phyloP scores from a whole-genome alignment of 2,329 filamentous ascomycete genomes.

The Stagonosporopsis vannaccii region DNA sequence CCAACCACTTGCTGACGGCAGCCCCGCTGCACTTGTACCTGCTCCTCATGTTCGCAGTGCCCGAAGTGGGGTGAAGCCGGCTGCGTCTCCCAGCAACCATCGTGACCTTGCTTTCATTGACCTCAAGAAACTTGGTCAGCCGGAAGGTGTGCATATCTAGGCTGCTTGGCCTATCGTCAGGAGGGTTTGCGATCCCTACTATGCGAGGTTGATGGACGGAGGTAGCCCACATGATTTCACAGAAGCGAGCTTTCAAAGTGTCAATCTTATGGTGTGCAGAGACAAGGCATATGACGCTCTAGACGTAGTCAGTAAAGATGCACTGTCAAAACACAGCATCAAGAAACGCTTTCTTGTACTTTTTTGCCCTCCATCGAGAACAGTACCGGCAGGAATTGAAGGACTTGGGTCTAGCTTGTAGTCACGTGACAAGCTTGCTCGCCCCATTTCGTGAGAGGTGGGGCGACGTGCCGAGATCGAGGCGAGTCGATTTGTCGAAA shows the following conservation, averaged over 20 bases:
- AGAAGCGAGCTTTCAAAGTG: not conserved
- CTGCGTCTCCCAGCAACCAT: conserved; percentile 18
- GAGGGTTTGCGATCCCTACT: not conserved
- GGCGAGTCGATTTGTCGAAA: too few species aligned
- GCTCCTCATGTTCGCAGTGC: conserved; percentile 17
- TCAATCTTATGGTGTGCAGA: too few species aligned
- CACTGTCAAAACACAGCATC: too few species aligned
- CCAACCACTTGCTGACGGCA: conserved; percentile 12
- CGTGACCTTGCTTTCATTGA: conserved; percentile 16
- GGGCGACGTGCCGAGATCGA: too few species aligned
- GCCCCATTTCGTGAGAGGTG: too few species aligned
- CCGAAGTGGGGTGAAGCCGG: conserved; percentile 11
- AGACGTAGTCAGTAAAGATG: too few species aligned
- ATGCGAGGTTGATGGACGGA: not conserved
- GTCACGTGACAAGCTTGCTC: too few species aligned
- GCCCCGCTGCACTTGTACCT: conserved; percentile 10
- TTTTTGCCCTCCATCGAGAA: too few species aligned
- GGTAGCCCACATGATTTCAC: not conserved
- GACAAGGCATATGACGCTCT: too few species aligned
- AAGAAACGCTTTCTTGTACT: too few species aligned
- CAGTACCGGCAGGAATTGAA: too few species aligned
- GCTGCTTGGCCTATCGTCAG: not conserved
- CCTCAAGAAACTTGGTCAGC: conserved; percentile 9
- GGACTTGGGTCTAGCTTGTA: too few species aligned
- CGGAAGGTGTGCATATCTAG: conserved; percentile 2